Percentiles rank a stretch among this genome's conserved stretches.
Evolutionary conservation across 371 early-diverging fungal genomes (phyloP).

Genomic region (Rhizopus delemar): DNA sequence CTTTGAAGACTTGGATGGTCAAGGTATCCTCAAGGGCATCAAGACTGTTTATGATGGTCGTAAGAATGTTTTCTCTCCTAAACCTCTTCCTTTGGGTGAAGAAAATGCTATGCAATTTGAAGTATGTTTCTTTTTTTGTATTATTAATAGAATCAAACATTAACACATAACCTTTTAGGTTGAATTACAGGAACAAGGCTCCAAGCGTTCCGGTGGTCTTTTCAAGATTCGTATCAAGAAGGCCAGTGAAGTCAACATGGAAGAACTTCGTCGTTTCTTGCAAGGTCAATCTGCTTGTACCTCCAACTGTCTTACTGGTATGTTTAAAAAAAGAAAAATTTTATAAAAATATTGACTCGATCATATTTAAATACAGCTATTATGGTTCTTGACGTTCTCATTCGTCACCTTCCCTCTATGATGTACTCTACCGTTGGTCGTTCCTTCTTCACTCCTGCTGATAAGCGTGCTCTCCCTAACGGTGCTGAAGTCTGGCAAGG

Average conservation of each 20-base stretch:
- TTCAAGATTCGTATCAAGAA: slow-evolving; percentile 64
- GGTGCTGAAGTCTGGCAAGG: slow-evolving; percentile 94
- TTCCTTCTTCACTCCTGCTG: slow-evolving; percentile 84
- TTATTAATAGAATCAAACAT: background rate
- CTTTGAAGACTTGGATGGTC: slow-evolving; percentile 39
- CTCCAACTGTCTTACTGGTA: slow-evolving; percentile 52
- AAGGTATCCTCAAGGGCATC: slow-evolving; percentile 34
- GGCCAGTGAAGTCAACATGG: slow-evolving; percentile 60
- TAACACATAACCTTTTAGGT: slow-evolving; percentile 31
- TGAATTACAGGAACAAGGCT: slow-evolving; percentile 25
- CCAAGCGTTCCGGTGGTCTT: slow-evolving; percentile 31
- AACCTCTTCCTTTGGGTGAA: slow-evolving; percentile 42
- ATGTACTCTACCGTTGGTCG: slow-evolving; percentile 79
- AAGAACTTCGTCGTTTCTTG: slow-evolving; percentile 56
- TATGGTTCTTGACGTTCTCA: slow-evolving; percentile 81
- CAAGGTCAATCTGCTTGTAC: slow-evolving; percentile 43
- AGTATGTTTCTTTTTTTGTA: slow-evolving; percentile 20
- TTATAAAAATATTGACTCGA: background rate
- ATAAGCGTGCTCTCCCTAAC: slow-evolving; percentile 63
- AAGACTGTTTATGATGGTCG: slow-evolving; percentile 57
- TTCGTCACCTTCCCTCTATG: slow-evolving; percentile 78
- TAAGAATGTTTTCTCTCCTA: slow-evolving; percentile 50
- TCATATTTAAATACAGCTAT: slow-evolving; percentile 52
- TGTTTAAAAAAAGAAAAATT: background rate
- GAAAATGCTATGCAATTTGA: slow-evolving; percentile 45